Percentiles rank a stretch among this genome's conserved stretches.
These are phyloP conservation scores for Colletotrichum abscissum DNA, from an alignment of 2,329 filamentous ascomycete genomes.

Conservation along the genomic window DNA sequence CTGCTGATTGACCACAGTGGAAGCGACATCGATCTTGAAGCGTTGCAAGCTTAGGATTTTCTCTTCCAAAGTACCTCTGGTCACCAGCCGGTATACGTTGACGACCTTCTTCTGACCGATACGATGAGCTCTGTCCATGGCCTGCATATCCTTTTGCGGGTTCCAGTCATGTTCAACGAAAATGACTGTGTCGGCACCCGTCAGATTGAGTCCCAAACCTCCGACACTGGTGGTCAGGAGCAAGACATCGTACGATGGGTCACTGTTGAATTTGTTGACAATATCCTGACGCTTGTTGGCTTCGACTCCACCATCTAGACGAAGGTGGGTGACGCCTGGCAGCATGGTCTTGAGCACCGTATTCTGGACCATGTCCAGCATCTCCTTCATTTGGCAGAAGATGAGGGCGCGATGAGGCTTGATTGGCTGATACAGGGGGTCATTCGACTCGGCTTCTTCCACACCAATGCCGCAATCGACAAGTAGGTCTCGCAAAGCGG, in stretches of 20 bases:
- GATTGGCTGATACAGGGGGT: constrained; percentile 80
- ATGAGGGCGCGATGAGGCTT: constrained; percentile 95
- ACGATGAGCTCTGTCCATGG: constrained; percentile 98
- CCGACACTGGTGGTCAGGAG: constrained; percentile 95
- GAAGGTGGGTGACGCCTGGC: constrained; percentile 91
- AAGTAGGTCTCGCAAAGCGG: constrained; percentile 89
- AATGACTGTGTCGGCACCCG: constrained; percentile 97
- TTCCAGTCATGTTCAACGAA: constrained; percentile 99
- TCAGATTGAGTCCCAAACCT: constrained; percentile 93
- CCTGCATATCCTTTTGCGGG: constrained; percentile 97
- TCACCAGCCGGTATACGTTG: constrained; percentile 97
- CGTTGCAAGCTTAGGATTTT: constrained; percentile 98
- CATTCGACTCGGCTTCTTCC: constrained; percentile 70
- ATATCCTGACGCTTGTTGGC: constrained; percentile 95
- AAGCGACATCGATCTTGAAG: constrained; percentile 99
- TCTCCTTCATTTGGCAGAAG: constrained; percentile 99
- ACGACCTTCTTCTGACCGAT: constrained; percentile 99
- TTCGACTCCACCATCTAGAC: constrained; percentile 94
- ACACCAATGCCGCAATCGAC: constrained; percentile 98
- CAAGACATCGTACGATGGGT: constrained; percentile 94
- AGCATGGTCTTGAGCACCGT: constrained; percentile 91
- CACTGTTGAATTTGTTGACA: constrained; percentile 98
- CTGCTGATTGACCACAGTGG: constrained; percentile 98
- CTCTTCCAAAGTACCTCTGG: constrained; percentile 94
- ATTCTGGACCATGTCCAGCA: constrained; percentile 98